phyloP scores from a whole-genome alignment of 1,284 basidiomycete genomes.

The Pascua guehoae region DNA sequence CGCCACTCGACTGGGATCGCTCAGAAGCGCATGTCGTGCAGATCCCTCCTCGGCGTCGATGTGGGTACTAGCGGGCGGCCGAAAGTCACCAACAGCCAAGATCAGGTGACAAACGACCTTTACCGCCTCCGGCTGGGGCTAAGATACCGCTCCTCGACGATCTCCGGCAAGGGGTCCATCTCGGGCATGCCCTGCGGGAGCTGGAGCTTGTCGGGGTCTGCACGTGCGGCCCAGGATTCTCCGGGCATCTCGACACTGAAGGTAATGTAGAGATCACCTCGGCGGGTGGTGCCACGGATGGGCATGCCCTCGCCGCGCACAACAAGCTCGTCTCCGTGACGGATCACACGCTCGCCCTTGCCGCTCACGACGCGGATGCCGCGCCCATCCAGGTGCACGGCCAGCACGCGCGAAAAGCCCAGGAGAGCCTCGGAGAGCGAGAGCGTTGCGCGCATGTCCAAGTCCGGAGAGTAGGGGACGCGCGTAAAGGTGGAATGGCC shows the following conservation, averaged over 20 bases:
- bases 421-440: constrained; percentile 88
- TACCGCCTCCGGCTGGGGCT: background rate
- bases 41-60: too few relatives aligned
- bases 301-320: constrained; percentile 85
- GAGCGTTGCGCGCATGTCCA: constrained; percentile 53
- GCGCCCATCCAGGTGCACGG: constrained; percentile 85
- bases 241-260: constrained; percentile 74
- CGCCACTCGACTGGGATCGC: too few relatives aligned
- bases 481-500: constrained; percentile 66
- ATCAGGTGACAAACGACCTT: background rate
- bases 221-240: constrained; percentile 37
- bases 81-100: too few relatives aligned
- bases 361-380: constrained; percentile 72
- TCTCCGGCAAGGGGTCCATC: constrained; percentile 12
- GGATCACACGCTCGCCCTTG: constrained; percentile 66
- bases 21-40: too few relatives aligned
- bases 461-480: constrained; percentile 20
- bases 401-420: constrained; percentile 78
- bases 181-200: constrained; percentile 28
- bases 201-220: constrained; percentile 15
- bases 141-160: constrained; percentile 14
- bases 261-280: constrained; percentile 73
- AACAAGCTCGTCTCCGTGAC: constrained; percentile 66
- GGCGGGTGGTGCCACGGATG: constrained; percentile 61
- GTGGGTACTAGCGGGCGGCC: too few relatives aligned